phyloP scores from a whole-genome alignment of 2,329 filamentous ascomycete genomes.

The Camillea tinctor region DNA sequence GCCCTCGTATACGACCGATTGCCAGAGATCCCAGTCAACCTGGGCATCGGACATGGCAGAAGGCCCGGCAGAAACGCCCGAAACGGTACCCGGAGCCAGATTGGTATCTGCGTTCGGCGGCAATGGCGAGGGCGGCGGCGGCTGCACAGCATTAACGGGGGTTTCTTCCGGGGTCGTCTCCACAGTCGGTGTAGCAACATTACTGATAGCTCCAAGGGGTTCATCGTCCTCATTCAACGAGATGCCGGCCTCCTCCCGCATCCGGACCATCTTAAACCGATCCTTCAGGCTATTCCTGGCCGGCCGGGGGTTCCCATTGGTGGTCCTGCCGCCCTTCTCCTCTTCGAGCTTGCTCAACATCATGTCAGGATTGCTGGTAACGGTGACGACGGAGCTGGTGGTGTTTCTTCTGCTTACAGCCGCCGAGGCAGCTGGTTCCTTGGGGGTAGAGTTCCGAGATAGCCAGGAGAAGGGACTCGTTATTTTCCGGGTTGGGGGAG shows the following conservation, averaged over 20 bases:
- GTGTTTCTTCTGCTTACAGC: slow-evolving; percentile 64
- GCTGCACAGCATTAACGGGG: slow-evolving; percentile 18
- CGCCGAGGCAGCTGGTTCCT: slow-evolving; percentile 50
- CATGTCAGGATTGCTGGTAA: slow-evolving; percentile 79
- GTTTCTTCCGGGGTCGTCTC: slow-evolving; percentile 27
- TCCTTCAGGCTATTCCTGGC: slow-evolving; percentile 69
- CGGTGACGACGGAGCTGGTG: slow-evolving; percentile 73
- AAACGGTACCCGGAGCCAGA: slow-evolving; percentile 80
- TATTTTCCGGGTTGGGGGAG: slow-evolving; percentile 63
- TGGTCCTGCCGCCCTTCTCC: slow-evolving; percentile 51
- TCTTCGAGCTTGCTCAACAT: slow-evolving; percentile 76
- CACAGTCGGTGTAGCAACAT: slow-evolving; percentile 18
- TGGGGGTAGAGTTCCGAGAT: slow-evolving; percentile 63
- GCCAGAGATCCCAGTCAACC: slow-evolving; percentile 99
- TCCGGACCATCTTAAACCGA: slow-evolving; percentile 73
- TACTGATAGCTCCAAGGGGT: slow-evolving; percentile 36
- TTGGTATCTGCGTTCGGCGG: slow-evolving; percentile 65
- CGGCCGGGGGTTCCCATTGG: slow-evolving; percentile 44
- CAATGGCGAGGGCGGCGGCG: slow-evolving; percentile 46
- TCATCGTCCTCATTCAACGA: slow-evolving; percentile 52
- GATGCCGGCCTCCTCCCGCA: slow-evolving; percentile 70
- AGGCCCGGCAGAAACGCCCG: slow-evolving; percentile 75
- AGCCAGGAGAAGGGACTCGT: slow-evolving; percentile 88
- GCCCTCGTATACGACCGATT: slow-evolving; percentile 91
- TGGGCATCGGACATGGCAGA: slow-evolving; percentile 68